A percentile compares a stretch with the other conserved stretches of the same genome.
These are phyloP conservation scores for Phytophthora palmivora DNA, from an alignment of 352 stramenopile genomes.

Conservation along the genomic window DNA sequence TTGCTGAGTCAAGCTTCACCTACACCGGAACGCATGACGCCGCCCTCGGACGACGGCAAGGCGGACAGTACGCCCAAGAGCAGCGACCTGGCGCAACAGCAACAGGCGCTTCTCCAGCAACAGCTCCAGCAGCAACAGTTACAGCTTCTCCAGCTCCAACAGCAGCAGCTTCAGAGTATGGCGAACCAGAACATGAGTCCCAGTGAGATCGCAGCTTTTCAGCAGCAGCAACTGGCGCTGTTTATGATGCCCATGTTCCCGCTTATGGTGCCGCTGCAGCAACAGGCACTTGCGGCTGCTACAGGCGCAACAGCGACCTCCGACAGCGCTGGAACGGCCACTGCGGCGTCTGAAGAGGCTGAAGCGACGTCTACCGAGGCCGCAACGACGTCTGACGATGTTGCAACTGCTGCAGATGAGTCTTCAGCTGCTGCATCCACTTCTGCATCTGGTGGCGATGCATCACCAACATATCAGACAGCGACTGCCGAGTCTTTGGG, in stretches of 20 bases:
- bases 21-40: slow-evolving; percentile 30
- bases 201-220: slow-evolving; percentile 58
- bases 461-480: slow-evolving; percentile 33
- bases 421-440: slow-evolving; percentile 2
- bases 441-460: slow-evolving; percentile 7
- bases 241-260: slow-evolving; percentile 87
- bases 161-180: slow-evolving; percentile 73
- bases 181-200: slow-evolving; percentile 64
- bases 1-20: slow-evolving; percentile 14
- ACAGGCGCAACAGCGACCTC: background rate
- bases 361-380: slow-evolving; percentile 4
- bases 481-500: slow-evolving; percentile 33
- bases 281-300: slow-evolving; percentile 29
- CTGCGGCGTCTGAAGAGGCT: slow-evolving; percentile 8
- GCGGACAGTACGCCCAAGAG: slow-evolving; percentile 28
- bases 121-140: slow-evolving; percentile 56
- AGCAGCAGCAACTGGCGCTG: slow-evolving; percentile 75
- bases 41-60: slow-evolving; percentile 40
- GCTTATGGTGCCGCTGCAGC: slow-evolving; percentile 71
- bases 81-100: slow-evolving; percentile 32
- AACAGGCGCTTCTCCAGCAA: slow-evolving; percentile 36
- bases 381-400: slow-evolving; percentile 7
- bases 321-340: background rate
- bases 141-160: slow-evolving; percentile 54
- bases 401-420: background rate